Base-by-base conservation (phyloP, 345 rosid genomes). In the Eucalyptus pauciflora region DNA sequence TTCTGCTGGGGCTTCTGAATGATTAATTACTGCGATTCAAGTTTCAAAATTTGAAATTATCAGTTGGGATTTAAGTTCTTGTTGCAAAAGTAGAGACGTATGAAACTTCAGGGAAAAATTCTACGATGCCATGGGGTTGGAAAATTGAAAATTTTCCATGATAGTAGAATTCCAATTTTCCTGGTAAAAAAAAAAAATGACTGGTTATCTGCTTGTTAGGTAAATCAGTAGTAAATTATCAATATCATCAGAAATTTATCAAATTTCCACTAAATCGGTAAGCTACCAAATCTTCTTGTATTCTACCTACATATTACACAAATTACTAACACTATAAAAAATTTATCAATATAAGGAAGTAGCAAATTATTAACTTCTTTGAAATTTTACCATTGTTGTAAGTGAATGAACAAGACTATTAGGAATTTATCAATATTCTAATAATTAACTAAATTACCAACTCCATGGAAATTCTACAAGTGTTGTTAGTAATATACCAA, bases 221-320 rank as follows among this genome's bases (percentile, higher is more conserved):
- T 60, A 7, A 60, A 60, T 25, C 8, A 1, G 1, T 27, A 60
- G 31, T 27, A 60, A 60, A 60, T 60, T 27, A 60, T 25, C 67
- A 60, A 60, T 25, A 60, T 27, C 1, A 60, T 60, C 67, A 12
- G 0, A 27, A 25, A 25, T 25, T 60, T 60, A 27, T 27, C 31
- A 60, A 60, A 60, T 25, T 60, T 0, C 14, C 15, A 60, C 67
- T 25, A 60, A 60, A 11, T 27, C 3, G 3, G 7, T 58, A 58
- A 11, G 11, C 0, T 25, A 25, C 2, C 67, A 60, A 60, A 25
- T 60, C 67, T 60, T 60, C 0, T 60, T 9, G 1, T 24, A 58
- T 24, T 24, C n/a, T 27, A 5, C 31, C 2, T 5, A 8, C 0
- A 25, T 60, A 11, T 25, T 27, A 60, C 12, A 27, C 3, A 6